Conservation (phyloP, 805 yeast genomes). For the Metschnikowia peoriensis region DNA sequence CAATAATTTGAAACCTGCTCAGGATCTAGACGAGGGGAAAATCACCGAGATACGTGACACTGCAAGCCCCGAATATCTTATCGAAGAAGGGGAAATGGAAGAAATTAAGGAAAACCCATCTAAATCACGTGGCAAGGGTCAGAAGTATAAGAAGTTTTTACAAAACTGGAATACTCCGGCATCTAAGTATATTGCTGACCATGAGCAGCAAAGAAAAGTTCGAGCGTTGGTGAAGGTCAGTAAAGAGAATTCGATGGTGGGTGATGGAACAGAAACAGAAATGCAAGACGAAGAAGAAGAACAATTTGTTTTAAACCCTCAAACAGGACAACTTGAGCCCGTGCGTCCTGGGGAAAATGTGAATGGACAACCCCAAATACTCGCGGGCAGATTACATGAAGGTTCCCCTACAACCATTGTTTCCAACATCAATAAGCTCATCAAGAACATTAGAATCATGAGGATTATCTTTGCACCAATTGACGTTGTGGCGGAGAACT, state of each 20-base stretch:
- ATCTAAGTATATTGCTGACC: conserved; percentile 10
- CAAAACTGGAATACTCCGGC: conserved; percentile 33
- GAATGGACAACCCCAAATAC: background rate
- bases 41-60: conserved; percentile 8
- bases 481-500: conserved; percentile 35
- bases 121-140: background rate
- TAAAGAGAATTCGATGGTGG: background rate
- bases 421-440: conserved; percentile 29
- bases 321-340: conserved; percentile 31
- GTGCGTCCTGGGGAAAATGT: background rate
- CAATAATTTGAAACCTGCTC: background rate
- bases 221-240: background rate
- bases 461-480: conserved; percentile 39
- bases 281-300: conserved; percentile 13
- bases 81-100: too few relatives aligned
- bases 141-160: conserved; percentile 23
- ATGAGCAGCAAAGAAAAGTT: conserved; percentile 21
- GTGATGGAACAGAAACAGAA: background rate
- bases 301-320: conserved; percentile 33
- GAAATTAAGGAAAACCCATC: too few relatives aligned
- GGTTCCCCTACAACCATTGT: conserved; percentile 12
- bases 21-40: background rate
- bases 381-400: background rate
- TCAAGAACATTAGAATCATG: conserved; percentile 37
- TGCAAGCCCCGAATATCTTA: too few relatives aligned